phyloP scores from a whole-genome alignment of 2,329 filamentous ascomycete genomes.

The Pestalotiopsis sp. region DNA sequence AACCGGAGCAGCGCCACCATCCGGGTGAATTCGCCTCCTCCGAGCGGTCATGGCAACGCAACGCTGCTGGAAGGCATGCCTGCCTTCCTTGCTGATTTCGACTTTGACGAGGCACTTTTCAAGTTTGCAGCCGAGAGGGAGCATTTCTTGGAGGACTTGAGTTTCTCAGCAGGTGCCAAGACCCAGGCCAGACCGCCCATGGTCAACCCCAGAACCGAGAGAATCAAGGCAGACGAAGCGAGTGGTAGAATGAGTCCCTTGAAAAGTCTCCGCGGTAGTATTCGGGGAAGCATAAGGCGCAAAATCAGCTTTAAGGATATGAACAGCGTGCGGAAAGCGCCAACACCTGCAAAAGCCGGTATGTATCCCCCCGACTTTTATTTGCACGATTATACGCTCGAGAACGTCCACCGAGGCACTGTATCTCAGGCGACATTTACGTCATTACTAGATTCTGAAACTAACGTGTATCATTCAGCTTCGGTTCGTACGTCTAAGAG shows the following conservation, averaged over 20 bases:
- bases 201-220: conserved; percentile 77
- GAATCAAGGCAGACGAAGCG: conserved; percentile 73
- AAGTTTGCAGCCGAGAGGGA: conserved; percentile 97
- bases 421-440: background rate
- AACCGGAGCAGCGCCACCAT: conserved; percentile 69
- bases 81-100: conserved; percentile 63
- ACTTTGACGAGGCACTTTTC: conserved; percentile 89
- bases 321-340: conserved; percentile 89
- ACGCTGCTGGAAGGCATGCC: conserved; percentile 32
- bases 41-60: conserved; percentile 18
- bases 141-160: conserved; percentile 88
- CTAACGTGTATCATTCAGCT: conserved; percentile 41
- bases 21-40: conserved; percentile 39
- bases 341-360: conserved; percentile 74
- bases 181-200: conserved; percentile 69
- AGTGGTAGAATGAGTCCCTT: conserved; percentile 56
- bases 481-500: conserved; percentile 78
- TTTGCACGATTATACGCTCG: background rate
- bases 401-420: background rate
- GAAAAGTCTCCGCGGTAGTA: conserved; percentile 59
- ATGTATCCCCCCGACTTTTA: conserved; percentile 33
- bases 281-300: conserved; percentile 84
- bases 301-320: conserved; percentile 93
- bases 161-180: conserved; percentile 81
- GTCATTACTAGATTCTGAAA: conserved; percentile 19